A percentile compares a stretch with the other conserved stretches of the same genome.
Evolutionary conservation across 441 rosid species (phyloP).

Genomic region (Euphorbia schlechtendalii): DNA sequence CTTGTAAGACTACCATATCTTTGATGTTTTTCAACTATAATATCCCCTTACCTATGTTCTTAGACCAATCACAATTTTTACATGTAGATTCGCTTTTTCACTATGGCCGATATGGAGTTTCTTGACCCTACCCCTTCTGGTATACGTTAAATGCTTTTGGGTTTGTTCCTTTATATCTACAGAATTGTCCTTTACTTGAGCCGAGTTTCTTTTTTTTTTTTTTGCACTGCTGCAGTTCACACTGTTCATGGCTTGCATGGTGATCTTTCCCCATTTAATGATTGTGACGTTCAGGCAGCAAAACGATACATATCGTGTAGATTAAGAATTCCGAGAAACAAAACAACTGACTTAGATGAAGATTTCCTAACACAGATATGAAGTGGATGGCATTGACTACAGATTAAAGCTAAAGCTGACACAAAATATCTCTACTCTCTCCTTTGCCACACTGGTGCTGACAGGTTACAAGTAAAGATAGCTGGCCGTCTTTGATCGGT

Average conservation of each 20-base stretch:
- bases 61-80: constrained; percentile 16
- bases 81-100: constrained; percentile 64
- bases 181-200: constrained; percentile 2
- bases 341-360: constrained; percentile 27
- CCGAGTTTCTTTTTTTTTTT: constrained; percentile 22
- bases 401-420: constrained; percentile 4
- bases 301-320: constrained; percentile 61
- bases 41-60: constrained; percentile 11
- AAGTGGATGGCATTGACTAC: constrained; percentile 20
- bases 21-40: constrained; percentile 13
- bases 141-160: constrained; percentile 19
- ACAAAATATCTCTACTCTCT: constrained; percentile 4
- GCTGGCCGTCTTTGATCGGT: constrained; percentile 20
- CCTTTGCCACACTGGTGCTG: constrained; percentile 16
- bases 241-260: constrained; percentile 88
- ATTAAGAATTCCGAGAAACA: constrained; percentile 38
- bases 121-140: constrained; percentile 94
- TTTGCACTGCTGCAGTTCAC: constrained; percentile 67
- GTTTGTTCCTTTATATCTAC: neutral
- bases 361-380: constrained; percentile 17
- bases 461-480: constrained; percentile 5
- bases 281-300: constrained; percentile 65
- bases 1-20: constrained; percentile 50
- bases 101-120: constrained; percentile 97
- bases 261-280: constrained; percentile 68